A percentile compares a stretch with the other conserved stretches of the same genome.
Conservation (phyloP, 176 grass and related monocot genomes). For the Avena atlantica region DNA sequence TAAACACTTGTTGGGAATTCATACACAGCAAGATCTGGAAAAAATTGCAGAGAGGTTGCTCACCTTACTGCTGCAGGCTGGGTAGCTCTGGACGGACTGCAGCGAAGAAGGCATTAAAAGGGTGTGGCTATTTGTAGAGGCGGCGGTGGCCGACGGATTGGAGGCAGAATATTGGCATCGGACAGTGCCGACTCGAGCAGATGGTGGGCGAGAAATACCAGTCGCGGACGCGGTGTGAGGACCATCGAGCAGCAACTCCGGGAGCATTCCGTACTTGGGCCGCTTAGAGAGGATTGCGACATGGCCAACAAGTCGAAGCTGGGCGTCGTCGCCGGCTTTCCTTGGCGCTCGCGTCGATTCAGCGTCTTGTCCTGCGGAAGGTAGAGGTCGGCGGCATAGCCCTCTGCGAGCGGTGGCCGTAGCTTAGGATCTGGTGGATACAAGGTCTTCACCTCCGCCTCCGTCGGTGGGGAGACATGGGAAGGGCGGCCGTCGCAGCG, state of each 20-base stretch:
- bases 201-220: neutral
- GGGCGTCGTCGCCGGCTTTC: no score
- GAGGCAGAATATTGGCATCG: neutral
- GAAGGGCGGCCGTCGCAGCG: neutral
- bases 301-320: no score
- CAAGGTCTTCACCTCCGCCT: neutral
- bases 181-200: neutral
- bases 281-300: no score
- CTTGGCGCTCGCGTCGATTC: neutral
- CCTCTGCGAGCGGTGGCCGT: neutral
- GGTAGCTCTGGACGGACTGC: no score
- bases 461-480: neutral
- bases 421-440: neutral
- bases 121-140: no score
- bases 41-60: no score
- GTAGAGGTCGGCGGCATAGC: neutral
- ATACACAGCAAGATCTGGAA: no score
- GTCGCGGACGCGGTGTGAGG: neutral
- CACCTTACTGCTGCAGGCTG: no score
- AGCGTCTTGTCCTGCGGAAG: neutral
- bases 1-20: no score
- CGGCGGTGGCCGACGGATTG: no score
- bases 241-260: neutral
- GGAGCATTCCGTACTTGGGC: no score
- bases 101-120: no score